A percentile compares a stretch with the other conserved stretches of the same genome.
phyloP scores from a whole-genome alignment of 225 moss, liverwort and hornwort species.

The Lunularia cruciata region DNA sequence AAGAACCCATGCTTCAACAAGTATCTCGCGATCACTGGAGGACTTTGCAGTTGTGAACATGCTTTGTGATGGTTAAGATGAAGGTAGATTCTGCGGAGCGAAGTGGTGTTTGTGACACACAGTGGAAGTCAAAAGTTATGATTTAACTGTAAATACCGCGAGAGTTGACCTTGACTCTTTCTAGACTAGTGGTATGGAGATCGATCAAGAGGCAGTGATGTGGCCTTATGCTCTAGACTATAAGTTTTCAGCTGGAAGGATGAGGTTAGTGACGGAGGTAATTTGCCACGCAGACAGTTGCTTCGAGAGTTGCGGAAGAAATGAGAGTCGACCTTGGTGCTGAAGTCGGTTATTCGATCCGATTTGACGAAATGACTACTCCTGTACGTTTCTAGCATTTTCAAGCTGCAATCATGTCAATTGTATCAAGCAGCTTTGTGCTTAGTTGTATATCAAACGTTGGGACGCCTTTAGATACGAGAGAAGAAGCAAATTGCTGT shows the following conservation, averaged over 20 bases:
- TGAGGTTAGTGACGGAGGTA: background rate
- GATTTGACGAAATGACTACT: conserved; percentile 84
- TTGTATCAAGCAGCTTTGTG: background rate
- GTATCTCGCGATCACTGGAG: too few species aligned
- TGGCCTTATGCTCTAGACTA: background rate
- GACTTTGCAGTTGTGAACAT: too few species aligned
- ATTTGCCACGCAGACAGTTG: conserved; percentile 58
- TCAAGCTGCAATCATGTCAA: too few species aligned
- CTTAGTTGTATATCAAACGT: too few species aligned
- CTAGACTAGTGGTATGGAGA: background rate
- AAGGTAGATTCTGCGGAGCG: too few species aligned
- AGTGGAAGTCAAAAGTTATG: too few species aligned
- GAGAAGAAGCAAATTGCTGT: too few species aligned
- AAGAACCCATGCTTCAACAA: too few species aligned
- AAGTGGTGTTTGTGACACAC: too few species aligned
- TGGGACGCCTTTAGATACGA: too few species aligned
- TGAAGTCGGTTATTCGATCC: conserved; percentile 88
- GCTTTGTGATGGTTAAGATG: too few species aligned
- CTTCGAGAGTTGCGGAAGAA: conserved; percentile 91
- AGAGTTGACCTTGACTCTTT: background rate
- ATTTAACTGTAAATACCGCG: background rate
- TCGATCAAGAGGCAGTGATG: background rate
- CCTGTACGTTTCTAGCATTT: conserved; percentile 49
- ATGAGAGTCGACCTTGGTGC: conserved; percentile 75
- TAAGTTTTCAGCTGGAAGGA: background rate